Conservation (phyloP, 2,329 filamentous ascomycete genomes). For the Leptoxyphium fumago region DNA sequence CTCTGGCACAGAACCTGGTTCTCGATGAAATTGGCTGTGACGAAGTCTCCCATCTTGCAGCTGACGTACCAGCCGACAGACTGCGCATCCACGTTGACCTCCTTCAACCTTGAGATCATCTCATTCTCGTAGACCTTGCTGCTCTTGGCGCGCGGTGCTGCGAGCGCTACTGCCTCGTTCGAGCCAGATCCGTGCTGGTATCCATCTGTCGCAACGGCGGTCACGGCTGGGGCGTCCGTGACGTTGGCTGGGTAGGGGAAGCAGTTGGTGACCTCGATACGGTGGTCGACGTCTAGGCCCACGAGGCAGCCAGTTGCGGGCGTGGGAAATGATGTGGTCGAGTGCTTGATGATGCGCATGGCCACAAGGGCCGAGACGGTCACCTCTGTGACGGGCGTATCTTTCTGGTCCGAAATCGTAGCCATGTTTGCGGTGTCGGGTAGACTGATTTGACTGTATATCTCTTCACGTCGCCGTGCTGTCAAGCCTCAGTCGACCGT, state of each 20-base stretch:
- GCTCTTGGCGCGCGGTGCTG: constrained; percentile 81
- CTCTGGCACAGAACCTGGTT: constrained; percentile 97
- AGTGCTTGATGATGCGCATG: constrained; percentile 97
- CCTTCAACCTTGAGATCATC: constrained; percentile 92
- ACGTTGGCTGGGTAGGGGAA: constrained; percentile 72
- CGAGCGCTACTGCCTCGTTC: constrained; percentile 56
- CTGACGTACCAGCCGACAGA: constrained; percentile 98
- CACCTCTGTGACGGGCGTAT: constrained; percentile 54
- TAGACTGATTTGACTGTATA: not conserved
- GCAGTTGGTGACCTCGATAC: constrained; percentile 82
- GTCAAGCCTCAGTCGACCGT: not conserved
- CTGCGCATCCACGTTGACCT: constrained; percentile 97
- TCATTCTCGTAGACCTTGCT: constrained; percentile 82
- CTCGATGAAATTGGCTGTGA: constrained; percentile 90
- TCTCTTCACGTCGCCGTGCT: not conserved
- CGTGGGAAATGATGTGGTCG: constrained; percentile 73
- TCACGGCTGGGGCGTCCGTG: constrained; percentile 46
- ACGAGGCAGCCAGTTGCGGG: constrained; percentile 81
- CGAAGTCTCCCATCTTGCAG: constrained; percentile 96
- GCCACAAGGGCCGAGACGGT: constrained; percentile 93
- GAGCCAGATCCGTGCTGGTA: constrained; percentile 49
- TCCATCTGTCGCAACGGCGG: constrained; percentile 37
- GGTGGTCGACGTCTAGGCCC: constrained; percentile 73
- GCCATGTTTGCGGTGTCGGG: constrained; percentile 10
- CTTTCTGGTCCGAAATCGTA: constrained; percentile 22